A percentile compares a stretch with the other conserved stretches of the same genome.
Conservation (phyloP, 73 alveolate species). For the Paramecium biaurelia region DNA sequence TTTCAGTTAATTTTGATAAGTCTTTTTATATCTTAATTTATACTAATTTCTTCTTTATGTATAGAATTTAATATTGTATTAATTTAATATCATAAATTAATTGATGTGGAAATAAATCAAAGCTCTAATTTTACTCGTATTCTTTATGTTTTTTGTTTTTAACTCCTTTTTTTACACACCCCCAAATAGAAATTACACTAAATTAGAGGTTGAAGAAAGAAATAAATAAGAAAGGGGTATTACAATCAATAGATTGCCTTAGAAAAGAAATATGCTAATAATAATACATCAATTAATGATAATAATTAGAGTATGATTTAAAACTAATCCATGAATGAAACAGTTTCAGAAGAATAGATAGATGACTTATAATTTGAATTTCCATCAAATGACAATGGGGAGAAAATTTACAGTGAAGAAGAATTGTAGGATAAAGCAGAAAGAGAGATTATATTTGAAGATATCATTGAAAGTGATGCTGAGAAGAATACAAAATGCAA, state of each 20-base stretch:
- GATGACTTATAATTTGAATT: neutral
- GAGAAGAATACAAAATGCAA: neutral
- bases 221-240: neutral
- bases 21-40: no score
- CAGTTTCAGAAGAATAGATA: neutral
- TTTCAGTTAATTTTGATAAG: no score
- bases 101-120: slow-evolving; percentile 6
- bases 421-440: neutral
- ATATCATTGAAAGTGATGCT: neutral
- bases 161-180: slow-evolving; percentile 11
- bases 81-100: neutral
- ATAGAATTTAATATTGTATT: neutral
- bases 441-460: neutral
- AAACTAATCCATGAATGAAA: neutral
- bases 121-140: neutral
- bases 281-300: neutral
- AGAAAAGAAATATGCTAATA: neutral
- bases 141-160: neutral
- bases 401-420: neutral
- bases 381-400: neutral
- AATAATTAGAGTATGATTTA: neutral
- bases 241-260: neutral
- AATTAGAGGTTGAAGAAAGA: neutral
- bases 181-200: neutral
- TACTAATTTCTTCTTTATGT: no score